Conservation (phyloP, 2,329 filamentous ascomycete genomes). For the Sarocladiaceae sp. region DNA sequence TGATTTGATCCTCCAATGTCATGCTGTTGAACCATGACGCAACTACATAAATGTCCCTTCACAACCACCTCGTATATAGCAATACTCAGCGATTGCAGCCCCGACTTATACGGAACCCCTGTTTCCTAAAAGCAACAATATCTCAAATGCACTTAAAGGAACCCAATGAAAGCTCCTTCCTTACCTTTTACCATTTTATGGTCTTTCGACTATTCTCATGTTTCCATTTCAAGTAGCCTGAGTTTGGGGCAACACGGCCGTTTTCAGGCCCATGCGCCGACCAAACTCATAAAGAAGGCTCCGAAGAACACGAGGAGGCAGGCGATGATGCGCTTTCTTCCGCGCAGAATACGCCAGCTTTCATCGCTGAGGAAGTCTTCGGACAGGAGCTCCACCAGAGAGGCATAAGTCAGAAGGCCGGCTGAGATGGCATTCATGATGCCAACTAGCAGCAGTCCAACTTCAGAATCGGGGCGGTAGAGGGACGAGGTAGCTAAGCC, state of each 20-base stretch:
- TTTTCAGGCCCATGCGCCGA: conserved; percentile 57
- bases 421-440: conserved; percentile 72
- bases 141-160: no score
- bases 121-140: no score
- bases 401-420: conserved; percentile 67
- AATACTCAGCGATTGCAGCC: no score
- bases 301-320: conserved; percentile 55
- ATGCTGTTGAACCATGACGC: no score
- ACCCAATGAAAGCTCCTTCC: no score
- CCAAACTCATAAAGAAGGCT: conserved; percentile 59
- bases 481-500: conserved; percentile 65
- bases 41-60: no score
- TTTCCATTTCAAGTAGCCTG: no score
- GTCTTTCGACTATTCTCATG: no score
- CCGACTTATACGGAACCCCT: no score
- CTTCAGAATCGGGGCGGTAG: conserved; percentile 63
- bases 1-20: no score
- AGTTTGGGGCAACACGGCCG: neutral
- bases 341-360: conserved; percentile 53
- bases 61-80: no score
- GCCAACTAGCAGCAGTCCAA: conserved; percentile 65
- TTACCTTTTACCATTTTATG: no score
- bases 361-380: conserved; percentile 67
- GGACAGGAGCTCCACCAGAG: conserved; percentile 66
- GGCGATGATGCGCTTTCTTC: conserved; percentile 48